Conservation (phyloP, 2,329 filamentous ascomycete species). For the Phyllosticta capitalensis region DNA sequence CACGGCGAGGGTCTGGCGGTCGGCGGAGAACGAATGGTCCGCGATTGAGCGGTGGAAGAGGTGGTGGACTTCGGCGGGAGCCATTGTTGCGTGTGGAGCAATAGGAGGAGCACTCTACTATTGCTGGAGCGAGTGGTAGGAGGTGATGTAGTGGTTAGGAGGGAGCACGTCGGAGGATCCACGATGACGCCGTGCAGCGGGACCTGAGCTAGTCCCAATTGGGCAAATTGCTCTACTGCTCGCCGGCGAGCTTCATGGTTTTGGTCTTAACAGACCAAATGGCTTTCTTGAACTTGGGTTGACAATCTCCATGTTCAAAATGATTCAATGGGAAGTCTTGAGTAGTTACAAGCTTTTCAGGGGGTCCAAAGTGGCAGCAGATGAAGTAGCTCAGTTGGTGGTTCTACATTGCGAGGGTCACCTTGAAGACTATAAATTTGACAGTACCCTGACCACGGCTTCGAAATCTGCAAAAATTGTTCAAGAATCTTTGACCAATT, state of each 20-base stretch:
- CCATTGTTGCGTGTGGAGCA: conserved; percentile 53
- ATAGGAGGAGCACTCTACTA: conserved; percentile 99
- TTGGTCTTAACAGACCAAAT: no score
- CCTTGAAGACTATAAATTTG: no score
- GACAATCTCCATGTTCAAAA: no score
- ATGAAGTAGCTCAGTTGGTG: no score
- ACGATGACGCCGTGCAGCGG: conserved; percentile 6
- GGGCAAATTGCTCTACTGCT: neutral
- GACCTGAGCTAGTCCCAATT: neutral
- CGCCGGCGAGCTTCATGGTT: neutral
- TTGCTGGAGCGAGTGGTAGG: conserved; percentile 15
- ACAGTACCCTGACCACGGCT: no score
- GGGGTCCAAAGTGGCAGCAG: no score
- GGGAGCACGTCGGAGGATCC: neutral
- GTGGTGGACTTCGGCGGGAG: conserved; percentile 83
- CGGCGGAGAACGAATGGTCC: conserved; percentile 95
- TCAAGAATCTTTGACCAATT: no score
- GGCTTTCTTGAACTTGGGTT: no score
- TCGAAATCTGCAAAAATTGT: no score
- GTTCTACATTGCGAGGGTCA: no score
- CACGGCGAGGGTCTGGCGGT: conserved; percentile 80
- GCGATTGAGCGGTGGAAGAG: conserved; percentile 94
- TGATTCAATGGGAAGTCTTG: no score
- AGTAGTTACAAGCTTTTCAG: no score
- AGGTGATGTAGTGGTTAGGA: neutral